phyloP scores from a whole-genome alignment of 1,284 basidiomycete species.

The Inonotus hispidus region DNA sequence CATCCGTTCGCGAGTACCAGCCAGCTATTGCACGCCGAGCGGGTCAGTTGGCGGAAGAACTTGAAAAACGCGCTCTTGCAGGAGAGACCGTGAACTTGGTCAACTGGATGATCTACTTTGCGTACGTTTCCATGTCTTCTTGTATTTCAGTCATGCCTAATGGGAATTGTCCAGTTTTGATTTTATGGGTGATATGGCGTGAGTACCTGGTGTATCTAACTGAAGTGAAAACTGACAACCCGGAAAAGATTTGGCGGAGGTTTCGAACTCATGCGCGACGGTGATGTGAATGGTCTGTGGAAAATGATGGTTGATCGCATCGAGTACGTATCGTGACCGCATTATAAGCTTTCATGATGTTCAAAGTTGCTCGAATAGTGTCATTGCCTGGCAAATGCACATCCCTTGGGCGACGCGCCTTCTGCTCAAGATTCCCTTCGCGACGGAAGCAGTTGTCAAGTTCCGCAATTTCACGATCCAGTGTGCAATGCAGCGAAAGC shows the following conservation, averaged over 20 bases:
- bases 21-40: slow-evolving; percentile 30
- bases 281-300: slow-evolving; percentile 21
- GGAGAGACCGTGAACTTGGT: slow-evolving; percentile 27
- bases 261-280: slow-evolving; percentile 27
- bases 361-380: neutral
- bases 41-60: slow-evolving; percentile 29
- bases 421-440: slow-evolving; percentile 11
- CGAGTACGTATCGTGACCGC: slow-evolving; percentile 2
- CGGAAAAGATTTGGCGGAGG: slow-evolving; percentile 27
- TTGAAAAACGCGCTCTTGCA: slow-evolving; percentile 21
- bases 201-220: neutral
- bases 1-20: slow-evolving; percentile 37
- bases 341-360: neutral
- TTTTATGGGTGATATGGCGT: slow-evolving; percentile 37
- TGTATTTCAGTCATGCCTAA: slow-evolving; percentile 30
- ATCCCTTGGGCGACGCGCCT: slow-evolving; percentile 17
- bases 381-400: slow-evolving; percentile 13
- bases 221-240: neutral
- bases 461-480: slow-evolving; percentile 14
- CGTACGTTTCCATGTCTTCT: slow-evolving; percentile 18
- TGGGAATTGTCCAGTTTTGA: slow-evolving; percentile 34
- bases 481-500: slow-evolving; percentile 10
- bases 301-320: slow-evolving; percentile 19
- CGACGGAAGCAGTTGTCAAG: slow-evolving; percentile 9
- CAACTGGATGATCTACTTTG: slow-evolving; percentile 33